Conservation (phyloP, 495 filamentous ascomycete genomes). For the Aspergillus hancockii region DNA sequence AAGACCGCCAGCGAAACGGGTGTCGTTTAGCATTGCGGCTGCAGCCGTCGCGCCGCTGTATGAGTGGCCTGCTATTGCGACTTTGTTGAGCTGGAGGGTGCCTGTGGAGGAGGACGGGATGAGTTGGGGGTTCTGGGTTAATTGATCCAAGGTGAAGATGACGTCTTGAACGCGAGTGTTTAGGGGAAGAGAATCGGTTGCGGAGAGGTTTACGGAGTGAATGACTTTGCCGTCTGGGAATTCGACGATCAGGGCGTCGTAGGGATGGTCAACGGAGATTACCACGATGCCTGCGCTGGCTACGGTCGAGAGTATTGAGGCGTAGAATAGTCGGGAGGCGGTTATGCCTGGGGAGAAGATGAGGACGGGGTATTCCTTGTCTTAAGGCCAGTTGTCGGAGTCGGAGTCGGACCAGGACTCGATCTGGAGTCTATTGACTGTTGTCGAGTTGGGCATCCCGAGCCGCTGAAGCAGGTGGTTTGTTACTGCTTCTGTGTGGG, state of each 20-base stretch:
- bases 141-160: conserved; percentile 34
- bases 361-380: conserved; percentile 22
- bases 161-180: conserved; percentile 36
- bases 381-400: background rate
- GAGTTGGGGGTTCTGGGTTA: background rate
- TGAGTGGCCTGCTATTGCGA: conserved; percentile 50
- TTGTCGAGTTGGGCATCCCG: background rate
- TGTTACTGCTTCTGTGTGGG: background rate
- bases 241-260: conserved; percentile 48
- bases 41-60: conserved; percentile 56
- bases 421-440: background rate
- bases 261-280: conserved; percentile 51
- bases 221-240: conserved; percentile 38
- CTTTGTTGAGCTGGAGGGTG: background rate
- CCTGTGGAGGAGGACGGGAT: background rate
- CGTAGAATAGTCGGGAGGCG: conserved; percentile 38
- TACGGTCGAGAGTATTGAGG: conserved; percentile 37
- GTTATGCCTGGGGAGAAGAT: conserved; percentile 44
- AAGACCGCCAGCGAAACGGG: conserved; percentile 43
- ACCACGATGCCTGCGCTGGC: conserved; percentile 51
- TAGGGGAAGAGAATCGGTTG: conserved; percentile 4
- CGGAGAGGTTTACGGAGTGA: background rate
- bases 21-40: conserved; percentile 37
- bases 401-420: background rate
- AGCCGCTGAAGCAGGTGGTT: background rate